Conservation (phyloP, 1,284 basidiomycete species). For the Cutaneotrichosporon mucoides region DNA sequence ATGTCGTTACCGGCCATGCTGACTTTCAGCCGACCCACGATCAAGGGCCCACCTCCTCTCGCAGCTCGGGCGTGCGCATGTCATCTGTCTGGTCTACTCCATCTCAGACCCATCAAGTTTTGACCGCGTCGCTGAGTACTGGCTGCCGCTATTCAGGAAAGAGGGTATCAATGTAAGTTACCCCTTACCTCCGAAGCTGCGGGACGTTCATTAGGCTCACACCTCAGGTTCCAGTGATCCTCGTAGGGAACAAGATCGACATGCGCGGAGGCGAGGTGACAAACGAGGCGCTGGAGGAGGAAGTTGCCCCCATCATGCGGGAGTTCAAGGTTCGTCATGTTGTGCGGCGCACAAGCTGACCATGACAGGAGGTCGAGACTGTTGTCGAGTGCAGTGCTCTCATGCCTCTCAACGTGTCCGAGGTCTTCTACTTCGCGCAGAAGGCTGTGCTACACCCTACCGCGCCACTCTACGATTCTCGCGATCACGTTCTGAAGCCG, state of each 20-base stretch:
- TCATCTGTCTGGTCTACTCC: constrained; percentile 95
- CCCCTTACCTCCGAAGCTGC: background rate
- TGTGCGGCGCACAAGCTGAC: background rate
- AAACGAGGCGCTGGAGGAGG: constrained; percentile 89
- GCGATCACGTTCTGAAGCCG: constrained; percentile 91
- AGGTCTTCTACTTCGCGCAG: constrained; percentile 99
- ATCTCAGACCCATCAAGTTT: constrained; percentile 94
- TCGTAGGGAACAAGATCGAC: constrained; percentile 99
- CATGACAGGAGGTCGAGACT: constrained; percentile 83
- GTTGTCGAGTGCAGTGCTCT: constrained; percentile 95
- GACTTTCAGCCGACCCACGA: constrained; percentile 27
- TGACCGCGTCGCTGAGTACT: constrained; percentile 95
- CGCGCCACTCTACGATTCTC: constrained; percentile 92
- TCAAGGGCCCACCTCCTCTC: constrained; percentile 79
- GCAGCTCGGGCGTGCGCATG: constrained; percentile 93
- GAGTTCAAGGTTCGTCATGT: constrained; percentile 75
- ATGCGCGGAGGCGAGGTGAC: constrained; percentile 86
- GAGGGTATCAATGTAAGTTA: constrained; percentile 80
- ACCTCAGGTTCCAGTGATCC: constrained; percentile 82
- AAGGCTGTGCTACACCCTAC: constrained; percentile 97
- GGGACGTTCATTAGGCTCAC: background rate
- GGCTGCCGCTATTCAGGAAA: constrained; percentile 95
- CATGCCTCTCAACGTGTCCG: constrained; percentile 85
- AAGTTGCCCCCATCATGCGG: constrained; percentile 91
- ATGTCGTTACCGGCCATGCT: background rate